Base-by-base conservation (phyloP, 208 protist genomes). In the Leishmania guyanensis region DNA sequence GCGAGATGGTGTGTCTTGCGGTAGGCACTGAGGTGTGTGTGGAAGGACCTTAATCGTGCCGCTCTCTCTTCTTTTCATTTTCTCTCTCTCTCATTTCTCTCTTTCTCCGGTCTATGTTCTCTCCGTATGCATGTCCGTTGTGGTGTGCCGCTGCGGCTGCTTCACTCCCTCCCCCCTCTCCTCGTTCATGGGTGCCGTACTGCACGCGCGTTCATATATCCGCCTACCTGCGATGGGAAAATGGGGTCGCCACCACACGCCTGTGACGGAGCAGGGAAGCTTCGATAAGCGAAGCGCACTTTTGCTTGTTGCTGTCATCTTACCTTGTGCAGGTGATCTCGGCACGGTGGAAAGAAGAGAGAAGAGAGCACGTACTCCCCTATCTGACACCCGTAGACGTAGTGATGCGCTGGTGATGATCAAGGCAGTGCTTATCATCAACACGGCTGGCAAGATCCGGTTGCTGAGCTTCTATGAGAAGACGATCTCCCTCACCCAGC, bases 371-470 rank as follows among this genome's bases (percentile, higher is more conserved):
- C 16, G 6, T n/a, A 5, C 60, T 3, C 60, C 2, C 26, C 22
- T 3, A 10, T n/a, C 26, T 66, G 36, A 8, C 29, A 5, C 60
- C 39, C 6, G 68, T 48, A 33, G 68, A 33, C n/a, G 20, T 2
- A 46, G n/a, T 8, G 20, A 76, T 62, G 46, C 51, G 33, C 26
- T 20, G 50, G 10, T 79, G 71, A 99, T 99, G 98, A 99, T 99
- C 82, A 98, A 98, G 75, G 93, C 94, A 29, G 97, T 99, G 20
- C 85, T 99, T 62, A 98, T 99, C 74, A 97, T 99, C 74, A 99
- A 99, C 85, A 99, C 98, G 58, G 93, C 98, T 54, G 99, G 99
- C 76, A 99, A 99, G 89, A 92, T 99, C 17, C 95, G 99, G 10
- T 88, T 99, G 39, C 80, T 95, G 10, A 99, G 99, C 85, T 99